Base-by-base conservation (phyloP, 257 asterid species). In the Solanum pinnatisectum region DNA sequence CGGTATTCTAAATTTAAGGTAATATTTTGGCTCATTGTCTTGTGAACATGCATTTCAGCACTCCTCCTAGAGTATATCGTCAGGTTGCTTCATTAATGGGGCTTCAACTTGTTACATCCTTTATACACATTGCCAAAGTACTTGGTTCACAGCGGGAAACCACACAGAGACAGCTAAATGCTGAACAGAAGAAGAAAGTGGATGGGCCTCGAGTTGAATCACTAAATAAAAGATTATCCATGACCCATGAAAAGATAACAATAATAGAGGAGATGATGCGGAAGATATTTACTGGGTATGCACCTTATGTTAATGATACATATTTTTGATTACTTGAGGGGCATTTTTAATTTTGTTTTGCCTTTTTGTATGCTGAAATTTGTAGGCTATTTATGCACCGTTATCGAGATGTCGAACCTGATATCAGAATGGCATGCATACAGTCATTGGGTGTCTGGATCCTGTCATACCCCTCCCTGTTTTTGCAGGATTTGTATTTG, bases 391-490 rank as follows among this genome's bases (percentile, higher is more conserved):
- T 96, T 91, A 98, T 97, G 91, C 99, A 96, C 89, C 98, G 99
- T 84, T 97, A 97, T 91, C 96, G 99, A 79, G 99, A 97, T 90
- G 93, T 94, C 71, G 99, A 96, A 91, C 94, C 99, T 52, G 99
- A 97, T 89, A 94, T 97, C 91, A 94, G 99, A 84, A 91, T 90
- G 96, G 91, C 96, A 84, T 96, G 99, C 88, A 97, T 97, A 87
- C 97, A 97, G 93, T 94, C 99, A 73, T 98, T 97, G 81, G 99
- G 99, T 70, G 94, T 92, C 91, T 97, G 99, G 99, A 94, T 96
- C 86, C 94, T 93, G 92, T 95, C 96, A 81, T 97, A 97, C 91
- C 99, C 98, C 67, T 94, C 98, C 35, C 92, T 97, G 90, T 97
- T 97, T 93, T 94, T 97, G 94, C 99, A 96, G 95, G 99, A 97